Evolutionary conservation across 2,329 filamentous ascomycete species (phyloP), one percentile per base, ranked within the genome.

Genomic region (Cladosporium sp.): DNA sequence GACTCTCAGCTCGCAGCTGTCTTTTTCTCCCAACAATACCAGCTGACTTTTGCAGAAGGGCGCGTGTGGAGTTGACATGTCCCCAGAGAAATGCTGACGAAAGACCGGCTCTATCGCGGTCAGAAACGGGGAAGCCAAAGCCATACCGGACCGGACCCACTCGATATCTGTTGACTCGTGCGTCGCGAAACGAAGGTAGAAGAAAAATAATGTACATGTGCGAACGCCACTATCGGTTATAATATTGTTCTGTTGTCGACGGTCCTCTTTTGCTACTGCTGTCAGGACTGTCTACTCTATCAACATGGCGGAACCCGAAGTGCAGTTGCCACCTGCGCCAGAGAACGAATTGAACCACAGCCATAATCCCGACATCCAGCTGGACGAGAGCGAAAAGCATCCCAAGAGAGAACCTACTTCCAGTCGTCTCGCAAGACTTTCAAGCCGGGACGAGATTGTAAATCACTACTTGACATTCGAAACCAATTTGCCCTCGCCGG

Each of bases 401-500:
- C 66, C 66, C 1, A 57, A 65, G 23, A 68, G 67, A 23, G 67
- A 67, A 31, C 68, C 69, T 5, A 40, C 66, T 10, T 16, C 44
- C 21, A 72, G 68, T 61, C 69, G 68, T 50, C 21, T 67, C 21
- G 35, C 29, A 14, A 52, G 28, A 35, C 26, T 63, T 18, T 62
- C 65, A 28, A 63, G 57, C n/a, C 57, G 74, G 16, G 70, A 74
- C 28, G 70, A 73, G 14, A 80, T 89, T 64, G 78, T 83, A 18
- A 85, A 85, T 74, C 81, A 83, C 21, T 89, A 89, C 72, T 78
- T 91, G 61, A 86, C 84, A 1, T 87, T 89, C 72, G 83, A 88
- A 59, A 89, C 87, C 1, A 76, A 80, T 16, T 73, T 90, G 1
- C 86, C 87, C 2, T 77, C 79, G 57, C 80, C 80, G 28, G 76